These are phyloP conservation scores for Peribolospora kevripleyi DNA, from an alignment of 768 basidiomycete genomes.

Conservation along the genomic window DNA sequence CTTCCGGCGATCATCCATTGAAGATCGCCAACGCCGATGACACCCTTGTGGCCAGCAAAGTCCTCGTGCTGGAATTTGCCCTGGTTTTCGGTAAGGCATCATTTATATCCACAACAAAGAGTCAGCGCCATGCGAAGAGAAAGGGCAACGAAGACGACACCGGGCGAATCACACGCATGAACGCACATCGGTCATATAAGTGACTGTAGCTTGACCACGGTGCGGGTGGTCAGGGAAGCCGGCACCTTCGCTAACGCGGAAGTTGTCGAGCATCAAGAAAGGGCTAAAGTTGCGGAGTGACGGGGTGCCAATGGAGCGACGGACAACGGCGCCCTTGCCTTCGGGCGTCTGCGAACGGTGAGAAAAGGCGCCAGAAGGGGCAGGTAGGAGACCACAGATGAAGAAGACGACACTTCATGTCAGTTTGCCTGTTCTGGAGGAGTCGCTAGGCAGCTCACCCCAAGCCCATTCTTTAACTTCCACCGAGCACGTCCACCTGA, in stretches of 20 bases:
- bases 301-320: constrained; percentile 59
- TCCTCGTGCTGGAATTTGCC: constrained; percentile 68
- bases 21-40: constrained; percentile 42
- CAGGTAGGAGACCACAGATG: no score
- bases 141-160: not conserved
- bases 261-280: constrained; percentile 48
- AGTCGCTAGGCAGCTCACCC: no score
- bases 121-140: not conserved
- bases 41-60: constrained; percentile 61
- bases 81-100: not conserved
- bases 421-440: no score
- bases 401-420: no score
- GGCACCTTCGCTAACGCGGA: constrained; percentile 42
- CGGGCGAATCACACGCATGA: no score
- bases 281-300: constrained; percentile 57
- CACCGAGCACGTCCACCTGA: no score
- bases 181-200: constrained; percentile 61
- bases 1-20: constrained; percentile 56
- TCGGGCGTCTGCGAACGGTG: constrained; percentile 23
- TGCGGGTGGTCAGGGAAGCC: constrained; percentile 56
- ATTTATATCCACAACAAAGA: not conserved
- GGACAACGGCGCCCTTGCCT: constrained; percentile 57
- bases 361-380: not conserved
- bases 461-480: no score
- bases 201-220: constrained; percentile 49